These are phyloP conservation scores for Penicillium steckii DNA, from an alignment of 495 filamentous ascomycete genomes.

Conservation along the genomic window DNA sequence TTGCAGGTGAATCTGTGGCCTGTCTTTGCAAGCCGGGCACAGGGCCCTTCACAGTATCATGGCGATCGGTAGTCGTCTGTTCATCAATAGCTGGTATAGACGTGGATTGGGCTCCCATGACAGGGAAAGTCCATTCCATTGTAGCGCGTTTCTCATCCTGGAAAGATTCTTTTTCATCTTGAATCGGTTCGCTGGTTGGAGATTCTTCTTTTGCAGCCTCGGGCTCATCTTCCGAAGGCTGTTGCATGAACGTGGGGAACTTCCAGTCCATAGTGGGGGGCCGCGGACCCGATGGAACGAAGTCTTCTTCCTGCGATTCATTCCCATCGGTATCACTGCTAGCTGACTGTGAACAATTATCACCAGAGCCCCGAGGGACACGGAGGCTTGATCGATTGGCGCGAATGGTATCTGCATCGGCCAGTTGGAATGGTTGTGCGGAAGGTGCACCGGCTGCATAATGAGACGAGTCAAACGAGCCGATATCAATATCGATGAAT, in stretches of 20 bases:
- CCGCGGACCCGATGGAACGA: conserved; percentile 37
- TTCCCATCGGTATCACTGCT: conserved; percentile 26
- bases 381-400: conserved; percentile 46
- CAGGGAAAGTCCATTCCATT: conserved; percentile 49
- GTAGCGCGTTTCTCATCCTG: conserved; percentile 36
- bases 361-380: conserved; percentile 36
- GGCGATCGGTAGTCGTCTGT: conserved; percentile 20
- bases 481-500: conserved; percentile 49
- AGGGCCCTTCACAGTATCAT: conserved; percentile 40
- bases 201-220: conserved; percentile 7
- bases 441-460: conserved; percentile 46
- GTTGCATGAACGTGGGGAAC: conserved; percentile 37
- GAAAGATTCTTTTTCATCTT: conserved; percentile 22
- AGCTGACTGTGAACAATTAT: conserved; percentile 33
- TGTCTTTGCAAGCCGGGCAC: conserved; percentile 17
- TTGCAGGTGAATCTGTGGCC: conserved; percentile 20
- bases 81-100: conserved; percentile 3
- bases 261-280: conserved; percentile 53
- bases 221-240: conserved; percentile 23
- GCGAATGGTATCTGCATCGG: conserved; percentile 50
- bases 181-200: conserved; percentile 15
- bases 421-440: conserved; percentile 47
- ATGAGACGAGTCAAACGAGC: conserved; percentile 46
- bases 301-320: conserved; percentile 27
- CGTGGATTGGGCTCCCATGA: conserved; percentile 23